Evolutionary conservation across 306 rosid genomes (phyloP).

Genomic region (Quercus alba): DNA sequence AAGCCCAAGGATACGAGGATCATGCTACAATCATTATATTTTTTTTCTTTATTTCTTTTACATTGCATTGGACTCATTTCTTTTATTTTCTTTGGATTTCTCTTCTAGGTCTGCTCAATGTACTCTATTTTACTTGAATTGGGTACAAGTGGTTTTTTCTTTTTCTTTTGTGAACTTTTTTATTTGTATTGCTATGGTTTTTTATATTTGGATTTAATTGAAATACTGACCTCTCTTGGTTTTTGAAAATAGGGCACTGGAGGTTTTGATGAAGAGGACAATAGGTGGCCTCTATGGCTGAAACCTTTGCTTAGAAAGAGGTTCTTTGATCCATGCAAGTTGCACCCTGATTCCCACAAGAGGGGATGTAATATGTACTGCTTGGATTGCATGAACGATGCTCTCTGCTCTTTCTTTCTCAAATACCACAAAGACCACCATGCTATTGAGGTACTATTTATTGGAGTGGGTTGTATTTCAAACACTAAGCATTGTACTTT

Average conservation of each 20-base stretch:
- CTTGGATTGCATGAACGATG: constrained; percentile 87
- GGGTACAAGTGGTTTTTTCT: not conserved
- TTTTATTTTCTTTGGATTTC: not conserved
- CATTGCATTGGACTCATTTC: not conserved
- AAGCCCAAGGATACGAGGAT: constrained; percentile 86
- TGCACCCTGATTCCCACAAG: constrained; percentile 83
- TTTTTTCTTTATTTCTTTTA: not conserved
- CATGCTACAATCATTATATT: constrained; percentile 48
- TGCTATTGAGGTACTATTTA: constrained; percentile 62
- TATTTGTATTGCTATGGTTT: not conserved
- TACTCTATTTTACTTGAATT: constrained; percentile 6
- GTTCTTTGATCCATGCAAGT: constrained; percentile 91
- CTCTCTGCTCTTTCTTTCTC: constrained; percentile 92
- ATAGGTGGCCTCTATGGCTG: constrained; percentile 99
- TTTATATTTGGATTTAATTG: constrained; percentile 12
- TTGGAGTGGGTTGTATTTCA: no score
- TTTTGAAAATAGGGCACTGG: constrained; percentile 66
- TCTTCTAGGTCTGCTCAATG: constrained; percentile 9
- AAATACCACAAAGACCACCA: constrained; percentile 77
- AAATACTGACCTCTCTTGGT: not conserved
- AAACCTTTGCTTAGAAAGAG: constrained; percentile 73
- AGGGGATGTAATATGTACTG: constrained; percentile 98
- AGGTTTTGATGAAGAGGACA: constrained; percentile 80
- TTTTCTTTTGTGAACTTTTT: not conserved
- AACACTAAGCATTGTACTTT: no score